These are phyloP conservation scores for Colletotrichum agaves DNA, from an alignment of 2,329 filamentous ascomycete species.

Conservation along the genomic window DNA sequence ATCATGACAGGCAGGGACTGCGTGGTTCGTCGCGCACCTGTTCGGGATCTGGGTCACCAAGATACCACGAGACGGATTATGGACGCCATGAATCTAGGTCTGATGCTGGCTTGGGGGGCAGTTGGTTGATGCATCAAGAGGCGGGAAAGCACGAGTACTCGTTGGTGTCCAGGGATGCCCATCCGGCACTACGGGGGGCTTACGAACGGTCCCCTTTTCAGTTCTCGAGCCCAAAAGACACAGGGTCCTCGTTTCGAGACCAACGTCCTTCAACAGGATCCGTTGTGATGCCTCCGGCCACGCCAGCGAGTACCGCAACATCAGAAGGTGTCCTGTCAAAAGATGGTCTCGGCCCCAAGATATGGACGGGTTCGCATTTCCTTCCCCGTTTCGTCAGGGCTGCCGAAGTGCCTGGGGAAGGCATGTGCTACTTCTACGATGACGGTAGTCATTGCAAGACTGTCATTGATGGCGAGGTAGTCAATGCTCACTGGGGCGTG, in stretches of 20 bases:
- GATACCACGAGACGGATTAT: constrained; percentile 53
- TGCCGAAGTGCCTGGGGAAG: constrained; percentile 79
- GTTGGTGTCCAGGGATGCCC: constrained; percentile 53
- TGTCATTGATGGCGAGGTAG: constrained; percentile 83
- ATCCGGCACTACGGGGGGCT: constrained; percentile 45
- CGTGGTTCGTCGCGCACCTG: constrained; percentile 47
- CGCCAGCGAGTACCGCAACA: constrained; percentile 43
- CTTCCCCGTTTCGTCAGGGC: constrained; percentile 72
- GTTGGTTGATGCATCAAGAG: constrained; percentile 55
- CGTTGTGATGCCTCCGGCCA: constrained; percentile 43
- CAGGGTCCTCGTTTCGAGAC: constrained; percentile 42
- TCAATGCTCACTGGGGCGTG: constrained; percentile 93
- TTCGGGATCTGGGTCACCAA: constrained; percentile 58
- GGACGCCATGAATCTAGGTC: constrained; percentile 48
- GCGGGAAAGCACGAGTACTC: constrained; percentile 57
- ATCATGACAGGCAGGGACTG: constrained; percentile 52
- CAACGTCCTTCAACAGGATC: constrained; percentile 41
- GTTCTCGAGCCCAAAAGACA: constrained; percentile 50
- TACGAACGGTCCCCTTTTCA: constrained; percentile 50
- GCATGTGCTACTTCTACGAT: constrained; percentile 86
- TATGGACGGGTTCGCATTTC: constrained; percentile 76
- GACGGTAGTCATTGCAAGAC: constrained; percentile 86
- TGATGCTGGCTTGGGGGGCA: constrained; percentile 49
- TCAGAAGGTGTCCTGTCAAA: constrained; percentile 62
- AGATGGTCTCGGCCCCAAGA: constrained; percentile 73